Percentiles rank a stretch among this genome's conserved stretches.
phyloP scores from a whole-genome alignment of 441 rosid genomes.

The Euphorbia schlechtendalii region DNA sequence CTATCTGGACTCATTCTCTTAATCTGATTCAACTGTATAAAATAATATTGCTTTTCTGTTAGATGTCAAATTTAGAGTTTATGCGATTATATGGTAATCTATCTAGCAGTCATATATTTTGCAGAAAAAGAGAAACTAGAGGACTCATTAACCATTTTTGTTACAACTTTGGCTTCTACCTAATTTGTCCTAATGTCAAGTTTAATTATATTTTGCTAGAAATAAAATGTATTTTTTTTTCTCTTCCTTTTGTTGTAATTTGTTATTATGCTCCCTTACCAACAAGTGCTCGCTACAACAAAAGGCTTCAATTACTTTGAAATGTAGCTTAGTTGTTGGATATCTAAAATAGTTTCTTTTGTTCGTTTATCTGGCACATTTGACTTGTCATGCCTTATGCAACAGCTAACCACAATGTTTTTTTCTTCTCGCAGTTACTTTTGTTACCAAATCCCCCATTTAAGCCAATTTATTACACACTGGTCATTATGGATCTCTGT shows the following conservation, averaged over 20 bases:
- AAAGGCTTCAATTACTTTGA: background rate
- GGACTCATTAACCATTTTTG: background rate
- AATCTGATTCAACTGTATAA: too few species aligned
- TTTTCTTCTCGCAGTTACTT: constrained; percentile 59
- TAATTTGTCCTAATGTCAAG: background rate
- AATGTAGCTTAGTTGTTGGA: background rate
- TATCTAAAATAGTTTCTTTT: background rate
- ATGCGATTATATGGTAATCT: background rate
- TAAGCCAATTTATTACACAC: constrained; percentile 87
- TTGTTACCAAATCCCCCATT: constrained; percentile 92
- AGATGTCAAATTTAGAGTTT: background rate
- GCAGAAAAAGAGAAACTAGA: background rate
- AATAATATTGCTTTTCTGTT: background rate
- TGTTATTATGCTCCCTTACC: background rate
- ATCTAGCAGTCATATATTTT: background rate
- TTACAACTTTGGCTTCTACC: background rate
- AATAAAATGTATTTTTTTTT: background rate
- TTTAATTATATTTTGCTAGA: too few species aligned
- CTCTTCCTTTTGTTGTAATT: background rate
- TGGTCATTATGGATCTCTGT: constrained; percentile 96
- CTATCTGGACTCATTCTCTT: too few species aligned
- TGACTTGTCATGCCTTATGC: too few species aligned
- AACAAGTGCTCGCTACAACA: background rate
- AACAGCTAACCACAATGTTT: too few species aligned
- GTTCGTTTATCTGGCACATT: constrained; percentile 4